Percentiles rank a stretch among this genome's conserved stretches.
Conservation (phyloP, 2,329 filamentous ascomycete species). For the Exophiala sp. region DNA sequence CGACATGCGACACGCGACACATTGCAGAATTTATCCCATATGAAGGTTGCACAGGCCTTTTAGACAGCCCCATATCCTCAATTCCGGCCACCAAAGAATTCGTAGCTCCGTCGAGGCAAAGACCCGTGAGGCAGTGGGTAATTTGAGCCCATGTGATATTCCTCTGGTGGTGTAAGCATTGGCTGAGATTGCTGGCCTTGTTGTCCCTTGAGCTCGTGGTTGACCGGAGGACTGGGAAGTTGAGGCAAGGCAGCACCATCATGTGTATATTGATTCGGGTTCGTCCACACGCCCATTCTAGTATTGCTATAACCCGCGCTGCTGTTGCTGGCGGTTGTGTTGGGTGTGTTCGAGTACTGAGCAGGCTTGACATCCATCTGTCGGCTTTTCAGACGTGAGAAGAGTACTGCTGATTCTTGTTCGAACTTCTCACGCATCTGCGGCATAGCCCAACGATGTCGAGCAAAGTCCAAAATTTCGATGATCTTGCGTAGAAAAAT, state of each 20-base stretch:
- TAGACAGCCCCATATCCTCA: background rate
- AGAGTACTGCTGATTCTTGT: constrained; percentile 28
- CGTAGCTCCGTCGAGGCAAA: constrained; percentile 26
- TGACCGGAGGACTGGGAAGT: constrained; percentile 18
- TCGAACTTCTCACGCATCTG: constrained; percentile 25
- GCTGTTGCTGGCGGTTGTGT: background rate
- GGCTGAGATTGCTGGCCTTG: constrained; percentile 5
- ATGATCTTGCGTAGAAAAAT: constrained; percentile 24
- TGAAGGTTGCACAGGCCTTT: background rate
- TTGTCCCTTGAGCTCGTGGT: constrained; percentile 8
- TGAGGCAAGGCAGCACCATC: constrained; percentile 5
- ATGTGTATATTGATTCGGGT: constrained; percentile 6
- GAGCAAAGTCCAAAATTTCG: constrained; percentile 26
- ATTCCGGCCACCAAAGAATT: constrained; percentile 21
- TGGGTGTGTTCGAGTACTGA: constrained; percentile 5
- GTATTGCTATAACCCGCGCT: constrained; percentile 7
- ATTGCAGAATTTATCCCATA: background rate
- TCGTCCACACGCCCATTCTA: background rate
- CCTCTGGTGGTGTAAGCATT: constrained; percentile 20
- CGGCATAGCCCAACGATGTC: constrained; percentile 24
- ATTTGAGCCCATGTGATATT: constrained; percentile 11
- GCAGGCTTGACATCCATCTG: constrained; percentile 13
- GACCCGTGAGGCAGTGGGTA: constrained; percentile 21
- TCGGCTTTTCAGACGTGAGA: constrained; percentile 22
- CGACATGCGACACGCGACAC: constrained; percentile 11